A percentile compares a stretch with the other conserved stretches of the same genome.
Evolutionary conservation across 2,329 filamentous ascomycete species (phyloP).

Genomic region (Penicillium sp.): DNA sequence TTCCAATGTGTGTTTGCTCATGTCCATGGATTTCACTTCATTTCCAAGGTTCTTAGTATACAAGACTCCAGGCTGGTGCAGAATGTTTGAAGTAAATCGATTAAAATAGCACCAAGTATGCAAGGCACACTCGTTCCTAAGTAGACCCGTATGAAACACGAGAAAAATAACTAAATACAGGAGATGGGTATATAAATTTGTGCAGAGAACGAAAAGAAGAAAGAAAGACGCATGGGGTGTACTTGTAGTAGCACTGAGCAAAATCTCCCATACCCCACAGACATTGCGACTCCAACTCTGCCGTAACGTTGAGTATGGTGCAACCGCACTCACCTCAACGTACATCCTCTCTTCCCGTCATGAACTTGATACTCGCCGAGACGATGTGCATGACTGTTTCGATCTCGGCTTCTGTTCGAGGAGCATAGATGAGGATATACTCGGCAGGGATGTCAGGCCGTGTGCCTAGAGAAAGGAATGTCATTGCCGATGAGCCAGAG

Average conservation of each 20-base stretch:
- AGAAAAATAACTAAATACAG: neutral
- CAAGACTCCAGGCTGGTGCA: too few species aligned
- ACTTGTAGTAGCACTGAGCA: too few species aligned
- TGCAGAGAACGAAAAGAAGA: neutral
- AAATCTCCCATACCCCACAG: neutral
- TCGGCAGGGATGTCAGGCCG: conserved; percentile 24
- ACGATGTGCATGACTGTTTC: conserved; percentile 33
- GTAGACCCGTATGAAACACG: neutral
- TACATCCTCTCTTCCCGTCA: conserved; percentile 29
- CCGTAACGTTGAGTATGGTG: too few species aligned
- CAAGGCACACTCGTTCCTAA: too few species aligned
- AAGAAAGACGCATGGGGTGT: neutral
- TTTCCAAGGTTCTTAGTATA: neutral
- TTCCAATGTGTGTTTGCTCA: too few species aligned
- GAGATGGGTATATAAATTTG: conserved; percentile 14
- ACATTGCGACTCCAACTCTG: neutral
- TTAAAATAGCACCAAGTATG: too few species aligned
- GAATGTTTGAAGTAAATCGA: too few species aligned
- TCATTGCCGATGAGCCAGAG: conserved; percentile 60
- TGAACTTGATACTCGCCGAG: conserved; percentile 34
- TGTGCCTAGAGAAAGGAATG: conserved; percentile 51
- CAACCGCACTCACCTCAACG: neutral
- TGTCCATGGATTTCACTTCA: too few species aligned
- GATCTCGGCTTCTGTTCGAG: conserved; percentile 35
- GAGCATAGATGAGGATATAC: conserved; percentile 39